Percentiles rank a stretch among this genome's conserved stretches.
Evolutionary conservation across 1,139 yeast genomes (phyloP).

Genomic region (Yamadazyma atlantica): DNA sequence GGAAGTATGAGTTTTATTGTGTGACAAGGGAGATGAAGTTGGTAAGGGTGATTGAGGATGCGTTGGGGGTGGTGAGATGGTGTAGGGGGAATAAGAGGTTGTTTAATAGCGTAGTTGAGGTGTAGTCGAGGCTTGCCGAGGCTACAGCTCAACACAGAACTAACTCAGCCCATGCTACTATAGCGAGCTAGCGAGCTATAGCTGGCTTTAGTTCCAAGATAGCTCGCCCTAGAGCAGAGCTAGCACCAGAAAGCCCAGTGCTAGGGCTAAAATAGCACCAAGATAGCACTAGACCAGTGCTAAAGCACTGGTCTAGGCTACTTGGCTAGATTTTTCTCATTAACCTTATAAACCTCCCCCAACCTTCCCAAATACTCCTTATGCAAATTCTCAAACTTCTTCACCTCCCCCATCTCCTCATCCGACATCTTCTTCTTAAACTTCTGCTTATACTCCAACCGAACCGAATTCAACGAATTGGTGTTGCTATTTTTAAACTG

Average conservation of each 20-base stretch:
- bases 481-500: conserved; percentile 55
- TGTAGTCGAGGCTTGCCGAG: too few relatives aligned
- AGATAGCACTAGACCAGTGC: too few relatives aligned
- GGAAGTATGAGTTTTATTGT: conserved; percentile 39
- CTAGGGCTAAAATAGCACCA: too few relatives aligned
- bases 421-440: conserved; percentile 53
- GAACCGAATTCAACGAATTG: conserved; percentile 52
- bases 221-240: too few relatives aligned
- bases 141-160: too few relatives aligned
- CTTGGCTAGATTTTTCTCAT: too few relatives aligned
- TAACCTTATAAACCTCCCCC: conserved; percentile 55
- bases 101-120: conserved; percentile 28
- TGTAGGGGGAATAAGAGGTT: conserved; percentile 38
- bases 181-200: too few relatives aligned
- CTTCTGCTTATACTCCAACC: conserved; percentile 57
- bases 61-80: conserved; percentile 39
- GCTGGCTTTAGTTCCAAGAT: too few relatives aligned
- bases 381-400: conserved; percentile 65
- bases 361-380: conserved; percentile 63
- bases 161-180: too few relatives aligned
- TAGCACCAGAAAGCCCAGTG: too few relatives aligned
- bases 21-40: conserved; percentile 31
- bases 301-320: too few relatives aligned
- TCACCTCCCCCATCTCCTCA: conserved; percentile 49
- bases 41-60: conserved; percentile 30